phyloP scores from a whole-genome alignment of 1,139 yeast species.

The Barnettozyma hawaiiensis region DNA sequence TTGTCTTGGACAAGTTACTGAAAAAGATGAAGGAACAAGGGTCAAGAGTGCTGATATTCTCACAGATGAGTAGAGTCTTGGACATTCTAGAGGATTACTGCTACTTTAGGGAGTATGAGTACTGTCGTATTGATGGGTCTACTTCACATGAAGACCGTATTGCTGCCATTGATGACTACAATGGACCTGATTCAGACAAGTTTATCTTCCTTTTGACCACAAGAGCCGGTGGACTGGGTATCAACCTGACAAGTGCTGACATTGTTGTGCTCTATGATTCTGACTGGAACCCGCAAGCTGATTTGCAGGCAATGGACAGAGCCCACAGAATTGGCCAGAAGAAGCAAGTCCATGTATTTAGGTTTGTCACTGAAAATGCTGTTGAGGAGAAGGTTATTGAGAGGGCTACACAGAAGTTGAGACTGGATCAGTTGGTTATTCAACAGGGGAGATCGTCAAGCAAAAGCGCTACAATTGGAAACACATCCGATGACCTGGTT shows the following conservation, averaged over 20 bases:
- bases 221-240: constrained; percentile 98
- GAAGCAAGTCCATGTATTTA: constrained; percentile 85
- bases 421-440: constrained; percentile 90
- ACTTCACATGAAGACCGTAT: constrained; percentile 93
- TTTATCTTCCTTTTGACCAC: constrained; percentile 86
- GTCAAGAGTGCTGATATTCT: constrained; percentile 83
- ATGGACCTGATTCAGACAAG: constrained; percentile 74
- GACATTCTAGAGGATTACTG: constrained; percentile 95
- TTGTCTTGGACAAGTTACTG: constrained; percentile 77
- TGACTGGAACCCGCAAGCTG: constrained; percentile 99
- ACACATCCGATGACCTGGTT: constrained; percentile 75
- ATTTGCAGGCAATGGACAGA: constrained; percentile 97
- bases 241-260: constrained; percentile 89
- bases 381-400: constrained; percentile 95
- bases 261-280: constrained; percentile 86
- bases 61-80: constrained; percentile 89
- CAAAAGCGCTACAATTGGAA: constrained; percentile 44
- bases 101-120: constrained; percentile 71
- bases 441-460: constrained; percentile 77
- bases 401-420: constrained; percentile 89
- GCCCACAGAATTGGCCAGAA: constrained; percentile 98
- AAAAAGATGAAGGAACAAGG: constrained; percentile 71
- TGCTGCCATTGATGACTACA: constrained; percentile 86
- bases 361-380: constrained; percentile 93
- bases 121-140: constrained; percentile 93